Base-by-base conservation (phyloP, 352 stramenopile genomes). In the Globisporangium heterothallicum region DNA sequence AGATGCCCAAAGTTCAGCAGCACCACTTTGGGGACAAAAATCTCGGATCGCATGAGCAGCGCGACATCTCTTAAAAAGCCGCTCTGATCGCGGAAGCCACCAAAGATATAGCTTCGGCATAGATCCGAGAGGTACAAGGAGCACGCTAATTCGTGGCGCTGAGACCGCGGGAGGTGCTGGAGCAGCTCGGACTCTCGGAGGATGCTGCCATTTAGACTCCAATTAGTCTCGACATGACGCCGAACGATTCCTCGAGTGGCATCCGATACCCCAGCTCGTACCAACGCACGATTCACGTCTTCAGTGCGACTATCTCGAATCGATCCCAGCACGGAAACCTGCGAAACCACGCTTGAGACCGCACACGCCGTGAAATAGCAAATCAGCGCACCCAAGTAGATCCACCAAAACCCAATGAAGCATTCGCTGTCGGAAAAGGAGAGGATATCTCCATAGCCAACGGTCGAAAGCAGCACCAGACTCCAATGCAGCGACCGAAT, bases 391-490 rank as follows among this genome's bases (percentile, higher is more conserved):
- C 55, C 54, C 21, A 66, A 25, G 49, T 50, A 66, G 26, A 60
- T 64, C 59, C 59, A 66, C 43, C 53, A 59, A 18, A 59, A 59
- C 7, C 44, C 53, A 22, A 53, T 25, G 43, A 59, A 32, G 35
- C 53, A 59, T 24, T 59, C 44, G 53, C 64, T 57, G 6, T 70
- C 77, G 0, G 76, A 75, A 46, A 85, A 87, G 1, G 73, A 68
- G 30, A 85, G 43, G 40, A 87, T 82, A 42, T 88, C 78, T 3
- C 78, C 78, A 57, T 82, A 89, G 0, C 75, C 75, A 35, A 89
- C 78, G 0, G 78, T 89, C 3, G 78, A 89, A 13, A 84, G 55
- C 14, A 89, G 42, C 18, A 89, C 78, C 27, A 89, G 66, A 42
- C 78, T 89, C 78, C 78, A 89, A 25, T 87, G 61, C 16, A 87